Evolutionary conservation across 2,329 filamentous ascomycete species (phyloP).

Genomic region (Fusarium graminum): DNA sequence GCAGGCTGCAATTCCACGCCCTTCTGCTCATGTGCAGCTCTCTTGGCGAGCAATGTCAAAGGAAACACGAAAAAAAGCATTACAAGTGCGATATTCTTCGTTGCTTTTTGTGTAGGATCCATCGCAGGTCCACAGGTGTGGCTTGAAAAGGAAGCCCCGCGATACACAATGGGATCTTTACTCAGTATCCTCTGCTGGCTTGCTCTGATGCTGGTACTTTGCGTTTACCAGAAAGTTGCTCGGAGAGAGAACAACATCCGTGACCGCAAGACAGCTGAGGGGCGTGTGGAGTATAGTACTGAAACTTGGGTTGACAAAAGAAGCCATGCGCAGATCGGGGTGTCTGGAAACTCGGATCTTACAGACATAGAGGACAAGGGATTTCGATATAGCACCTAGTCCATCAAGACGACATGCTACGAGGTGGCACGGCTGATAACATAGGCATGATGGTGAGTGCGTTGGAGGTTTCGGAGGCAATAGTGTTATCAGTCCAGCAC

Average conservation of each 20-base stretch:
- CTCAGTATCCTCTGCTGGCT: constrained; percentile 40
- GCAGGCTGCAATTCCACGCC: constrained; percentile 37
- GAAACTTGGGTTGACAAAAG: constrained; percentile 9
- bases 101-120: constrained; percentile 46
- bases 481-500: not conserved
- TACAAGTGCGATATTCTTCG: constrained; percentile 46
- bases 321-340: constrained; percentile 17
- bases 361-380: constrained; percentile 45
- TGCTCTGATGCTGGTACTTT: constrained; percentile 25
- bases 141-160: constrained; percentile 39
- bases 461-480: not conserved
- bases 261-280: constrained; percentile 23
- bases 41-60: constrained; percentile 50
- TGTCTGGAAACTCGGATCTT: constrained; percentile 38
- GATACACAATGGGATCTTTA: constrained; percentile 42
- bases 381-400: constrained; percentile 45
- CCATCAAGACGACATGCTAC: not conserved
- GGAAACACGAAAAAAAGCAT: constrained; percentile 50
- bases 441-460: not conserved
- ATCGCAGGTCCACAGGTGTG: constrained; percentile 46
- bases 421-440: not conserved
- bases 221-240: constrained; percentile 13
- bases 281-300: constrained; percentile 5
- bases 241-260: constrained; percentile 28
- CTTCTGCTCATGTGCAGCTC: constrained; percentile 35